Evolutionary conservation across 805 yeast genomes (phyloP).

Genomic region (Yamadazyma philogaea): DNA sequence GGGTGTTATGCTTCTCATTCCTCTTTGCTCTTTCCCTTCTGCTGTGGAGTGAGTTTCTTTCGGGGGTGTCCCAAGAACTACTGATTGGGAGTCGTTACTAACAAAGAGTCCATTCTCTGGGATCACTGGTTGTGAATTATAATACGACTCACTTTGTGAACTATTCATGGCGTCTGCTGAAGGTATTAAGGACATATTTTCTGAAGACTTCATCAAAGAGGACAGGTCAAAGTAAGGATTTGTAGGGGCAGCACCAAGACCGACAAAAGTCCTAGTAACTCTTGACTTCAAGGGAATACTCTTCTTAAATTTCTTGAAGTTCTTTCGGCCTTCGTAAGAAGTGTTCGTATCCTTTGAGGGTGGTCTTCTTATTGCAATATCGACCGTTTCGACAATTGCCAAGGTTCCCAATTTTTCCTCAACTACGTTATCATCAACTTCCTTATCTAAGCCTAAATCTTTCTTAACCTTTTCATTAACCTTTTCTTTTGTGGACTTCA

Average conservation of each 20-base stretch:
- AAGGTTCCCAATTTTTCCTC: conserved; percentile 19
- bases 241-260: conserved; percentile 11
- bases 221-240: background rate
- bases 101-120: conserved; percentile 6
- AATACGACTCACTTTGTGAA: background rate
- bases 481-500: conserved; percentile 23
- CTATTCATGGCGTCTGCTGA: background rate
- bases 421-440: conserved; percentile 11
- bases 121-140: background rate
- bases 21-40: background rate
- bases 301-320: conserved; percentile 33
- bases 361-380: conserved; percentile 17
- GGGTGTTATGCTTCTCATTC: background rate
- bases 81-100: conserved; percentile 7
- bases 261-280: conserved; percentile 21
- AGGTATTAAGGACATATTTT: background rate
- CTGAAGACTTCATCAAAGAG: background rate
- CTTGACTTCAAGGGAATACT: conserved; percentile 17
- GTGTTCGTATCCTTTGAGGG: background rate
- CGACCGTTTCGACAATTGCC: conserved; percentile 31
- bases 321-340: conserved; percentile 19
- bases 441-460: conserved; percentile 24
- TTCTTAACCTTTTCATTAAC: conserved; percentile 21
- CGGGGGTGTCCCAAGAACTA: conserved; percentile 5
- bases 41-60: conserved; percentile 6